Percentiles rank a stretch among this genome's conserved stretches.
Evolutionary conservation across 108 stramenopile genomes (phyloP).

Genomic region (Asterionellopsis glacialis): DNA sequence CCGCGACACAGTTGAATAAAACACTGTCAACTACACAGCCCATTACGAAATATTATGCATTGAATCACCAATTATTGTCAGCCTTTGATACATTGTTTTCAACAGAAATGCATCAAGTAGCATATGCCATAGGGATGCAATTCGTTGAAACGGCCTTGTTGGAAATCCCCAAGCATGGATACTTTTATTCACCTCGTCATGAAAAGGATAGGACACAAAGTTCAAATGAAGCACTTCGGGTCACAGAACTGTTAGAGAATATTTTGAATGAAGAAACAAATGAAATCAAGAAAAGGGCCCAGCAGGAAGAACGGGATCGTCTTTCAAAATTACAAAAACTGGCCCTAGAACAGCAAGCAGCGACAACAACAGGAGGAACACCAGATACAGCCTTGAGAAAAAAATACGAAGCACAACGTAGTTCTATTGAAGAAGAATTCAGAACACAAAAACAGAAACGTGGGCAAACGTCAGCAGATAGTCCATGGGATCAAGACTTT

Average conservation of each 20-base stretch:
- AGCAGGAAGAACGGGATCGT: conserved; percentile 2
- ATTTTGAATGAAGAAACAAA: conserved; percentile 16
- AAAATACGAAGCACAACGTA: conserved; percentile 19
- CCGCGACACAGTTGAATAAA: no score
- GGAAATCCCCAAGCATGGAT: conserved; percentile 60
- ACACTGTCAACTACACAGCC: not conserved
- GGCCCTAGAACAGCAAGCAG: conserved; percentile 26
- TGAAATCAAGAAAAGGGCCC: conserved; percentile 8
- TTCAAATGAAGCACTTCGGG: conserved; percentile 37
- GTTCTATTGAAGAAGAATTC: conserved; percentile 15
- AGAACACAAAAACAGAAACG: not conserved
- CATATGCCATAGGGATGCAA: conserved; percentile 50
- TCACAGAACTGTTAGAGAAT: conserved; percentile 34
- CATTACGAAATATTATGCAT: conserved; percentile 39
- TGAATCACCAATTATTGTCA: conserved; percentile 31
- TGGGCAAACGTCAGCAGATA: no score
- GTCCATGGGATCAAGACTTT: no score
- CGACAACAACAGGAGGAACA: conserved; percentile 11
- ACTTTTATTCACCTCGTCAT: conserved; percentile 31
- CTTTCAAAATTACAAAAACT: conserved; percentile 10
- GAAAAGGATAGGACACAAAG: conserved; percentile 20
- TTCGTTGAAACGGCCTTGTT: conserved; percentile 61
- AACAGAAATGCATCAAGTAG: conserved; percentile 13
- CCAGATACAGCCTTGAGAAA: not conserved
- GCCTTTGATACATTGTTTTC: conserved; percentile 30